Percentiles rank a stretch among this genome's conserved stretches.
Evolutionary conservation across 2,329 filamentous ascomycete genomes (phyloP).

Genomic region (Fusarium secorum): DNA sequence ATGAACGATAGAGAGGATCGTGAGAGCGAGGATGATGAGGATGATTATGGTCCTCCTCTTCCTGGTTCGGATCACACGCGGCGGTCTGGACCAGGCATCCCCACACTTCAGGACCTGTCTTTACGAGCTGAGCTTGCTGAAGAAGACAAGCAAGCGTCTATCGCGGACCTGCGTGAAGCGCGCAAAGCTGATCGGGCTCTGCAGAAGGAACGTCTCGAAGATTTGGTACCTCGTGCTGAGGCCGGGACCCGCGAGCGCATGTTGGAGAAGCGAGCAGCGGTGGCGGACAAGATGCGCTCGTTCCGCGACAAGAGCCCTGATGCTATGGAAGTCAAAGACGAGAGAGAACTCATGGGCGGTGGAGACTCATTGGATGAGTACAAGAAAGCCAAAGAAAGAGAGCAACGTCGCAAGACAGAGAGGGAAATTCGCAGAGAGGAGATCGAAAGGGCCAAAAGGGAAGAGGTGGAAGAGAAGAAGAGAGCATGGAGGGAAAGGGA

Average conservation of each 20-base stretch:
- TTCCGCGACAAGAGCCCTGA: constrained; percentile 76
- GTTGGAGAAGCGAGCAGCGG: constrained; percentile 83
- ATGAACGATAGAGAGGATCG: constrained; percentile 54
- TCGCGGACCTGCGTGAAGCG: constrained; percentile 64
- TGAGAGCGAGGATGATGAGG: constrained; percentile 54
- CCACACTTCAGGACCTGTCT: constrained; percentile 77
- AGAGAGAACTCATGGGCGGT: constrained; percentile 80
- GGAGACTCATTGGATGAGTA: constrained; percentile 71
- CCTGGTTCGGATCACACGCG: constrained; percentile 38
- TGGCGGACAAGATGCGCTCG: constrained; percentile 74
- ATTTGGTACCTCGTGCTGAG: constrained; percentile 83
- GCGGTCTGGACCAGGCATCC: constrained; percentile 67
- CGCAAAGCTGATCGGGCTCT: constrained; percentile 70
- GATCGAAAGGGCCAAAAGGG: constrained; percentile 74
- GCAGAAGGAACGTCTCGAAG: constrained; percentile 79
- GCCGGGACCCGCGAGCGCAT: constrained; percentile 82
- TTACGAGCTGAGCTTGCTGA: constrained; percentile 60
- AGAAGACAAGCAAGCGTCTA: constrained; percentile 60
- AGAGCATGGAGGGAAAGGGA: constrained; percentile 77
- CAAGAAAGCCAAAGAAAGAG: constrained; percentile 70
- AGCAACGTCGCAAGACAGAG: constrained; percentile 81
- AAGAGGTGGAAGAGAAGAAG: constrained; percentile 81
- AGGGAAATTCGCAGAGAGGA: constrained; percentile 85
- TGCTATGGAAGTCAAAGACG: constrained; percentile 60
- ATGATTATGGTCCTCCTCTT: constrained; percentile 62